phyloP scores from a whole-genome alignment of 306 rosid genomes.

The Quercus cerris region DNA sequence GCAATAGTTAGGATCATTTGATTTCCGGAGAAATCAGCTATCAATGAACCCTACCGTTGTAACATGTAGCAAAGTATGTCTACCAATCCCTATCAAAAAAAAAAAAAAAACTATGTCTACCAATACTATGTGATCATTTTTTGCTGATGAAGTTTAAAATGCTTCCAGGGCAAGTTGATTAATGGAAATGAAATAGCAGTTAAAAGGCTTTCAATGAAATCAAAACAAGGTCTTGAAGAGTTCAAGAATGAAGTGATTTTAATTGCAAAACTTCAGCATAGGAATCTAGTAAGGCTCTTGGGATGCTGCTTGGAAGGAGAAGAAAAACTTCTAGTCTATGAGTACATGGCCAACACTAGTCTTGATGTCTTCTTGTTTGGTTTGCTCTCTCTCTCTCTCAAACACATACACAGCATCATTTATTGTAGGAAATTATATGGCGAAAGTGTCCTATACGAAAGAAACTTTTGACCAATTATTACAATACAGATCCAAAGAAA shows the following conservation, averaged over 20 bases:
- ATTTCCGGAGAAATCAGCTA: neutral
- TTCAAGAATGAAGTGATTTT: constrained; percentile 23
- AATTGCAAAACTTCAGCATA: constrained; percentile 35
- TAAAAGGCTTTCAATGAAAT: constrained; percentile 25
- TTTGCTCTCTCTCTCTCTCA: constrained; percentile 8
- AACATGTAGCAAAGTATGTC: neutral
- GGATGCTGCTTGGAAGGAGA: constrained; percentile 34
- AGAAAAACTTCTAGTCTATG: constrained; percentile 39
- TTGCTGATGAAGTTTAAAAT: neutral
- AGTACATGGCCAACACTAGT: constrained; percentile 33
- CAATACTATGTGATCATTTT: neutral
- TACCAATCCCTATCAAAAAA: no score
- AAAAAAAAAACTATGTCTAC: no score
- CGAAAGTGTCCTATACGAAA: neutral
- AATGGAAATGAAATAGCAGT: constrained; percentile 33
- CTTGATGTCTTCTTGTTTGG: constrained; percentile 27
- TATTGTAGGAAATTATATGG: no score
- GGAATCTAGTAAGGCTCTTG: constrained; percentile 34
- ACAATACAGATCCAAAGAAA: constrained; percentile 3
- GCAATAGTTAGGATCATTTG: neutral
- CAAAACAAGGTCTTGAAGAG: constrained; percentile 23
- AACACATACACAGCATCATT: no score
- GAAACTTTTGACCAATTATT: neutral
- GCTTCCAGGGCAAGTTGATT: constrained; percentile 25
- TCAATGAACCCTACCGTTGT: neutral